Conservation (phyloP, 495 filamentous ascomycete species). For the Podospora didyma region DNA sequence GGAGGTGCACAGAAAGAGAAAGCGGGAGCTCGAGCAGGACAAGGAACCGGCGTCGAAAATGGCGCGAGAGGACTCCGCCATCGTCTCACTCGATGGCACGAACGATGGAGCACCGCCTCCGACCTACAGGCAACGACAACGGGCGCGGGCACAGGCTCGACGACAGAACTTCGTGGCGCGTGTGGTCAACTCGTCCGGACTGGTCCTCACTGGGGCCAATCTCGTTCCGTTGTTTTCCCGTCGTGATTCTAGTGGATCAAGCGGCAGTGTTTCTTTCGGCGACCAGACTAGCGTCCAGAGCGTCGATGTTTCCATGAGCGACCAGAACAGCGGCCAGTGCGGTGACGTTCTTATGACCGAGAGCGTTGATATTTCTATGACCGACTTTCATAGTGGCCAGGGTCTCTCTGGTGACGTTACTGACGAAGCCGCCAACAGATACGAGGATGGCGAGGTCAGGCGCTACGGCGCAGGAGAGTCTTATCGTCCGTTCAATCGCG, state of each 20-base stretch:
- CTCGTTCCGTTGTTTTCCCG: background rate
- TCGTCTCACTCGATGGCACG: background rate
- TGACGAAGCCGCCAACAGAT: constrained; percentile 27
- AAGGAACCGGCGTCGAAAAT: background rate
- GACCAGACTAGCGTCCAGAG: too few species aligned
- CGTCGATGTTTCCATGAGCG: too few species aligned
- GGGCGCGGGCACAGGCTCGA: background rate
- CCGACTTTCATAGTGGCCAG: too few species aligned
- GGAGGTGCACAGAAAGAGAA: background rate
- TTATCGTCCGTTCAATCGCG: constrained; percentile 48
- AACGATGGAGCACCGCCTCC: background rate
- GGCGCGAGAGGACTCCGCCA: background rate
- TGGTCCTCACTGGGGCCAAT: background rate
- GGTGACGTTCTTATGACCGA: too few species aligned
- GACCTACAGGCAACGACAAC: background rate
- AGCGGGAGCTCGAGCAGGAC: background rate
- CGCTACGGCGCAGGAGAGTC: constrained; percentile 55
- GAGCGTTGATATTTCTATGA: too few species aligned
- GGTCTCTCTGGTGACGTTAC: background rate
- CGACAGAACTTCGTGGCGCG: background rate
- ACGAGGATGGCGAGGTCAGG: constrained; percentile 53
- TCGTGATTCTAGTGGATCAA: background rate
- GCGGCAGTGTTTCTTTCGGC: background rate
- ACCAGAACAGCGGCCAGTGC: too few species aligned
- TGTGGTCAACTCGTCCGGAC: too few species aligned